These are phyloP conservation scores for Chaetomium strumarium DNA, from an alignment of 2,329 filamentous ascomycete genomes.

Conservation along the genomic window DNA sequence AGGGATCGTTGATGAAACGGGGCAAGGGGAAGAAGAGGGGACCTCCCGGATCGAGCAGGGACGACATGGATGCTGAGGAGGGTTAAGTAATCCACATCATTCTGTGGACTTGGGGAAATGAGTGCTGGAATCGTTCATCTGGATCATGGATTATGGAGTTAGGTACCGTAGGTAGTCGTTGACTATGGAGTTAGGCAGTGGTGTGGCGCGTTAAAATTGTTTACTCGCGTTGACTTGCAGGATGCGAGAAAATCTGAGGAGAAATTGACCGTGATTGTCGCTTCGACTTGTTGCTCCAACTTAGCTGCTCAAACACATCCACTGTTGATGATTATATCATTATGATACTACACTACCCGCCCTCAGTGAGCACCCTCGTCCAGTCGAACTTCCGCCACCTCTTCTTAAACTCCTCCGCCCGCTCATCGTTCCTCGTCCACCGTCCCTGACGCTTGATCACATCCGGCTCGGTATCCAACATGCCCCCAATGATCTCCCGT, in stretches of 20 bases:
- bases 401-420: conserved; percentile 74
- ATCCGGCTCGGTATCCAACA: conserved; percentile 76
- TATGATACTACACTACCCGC: neutral
- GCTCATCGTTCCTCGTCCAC: conserved; percentile 66
- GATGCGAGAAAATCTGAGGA: too few species aligned
- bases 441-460: conserved; percentile 84
- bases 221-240: too few species aligned
- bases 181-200: conserved; percentile 1
- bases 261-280: too few species aligned
- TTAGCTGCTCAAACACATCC: too few species aligned
- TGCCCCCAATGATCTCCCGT: conserved; percentile 83
- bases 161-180: too few species aligned
- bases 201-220: neutral
- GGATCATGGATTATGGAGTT: conserved; percentile 1
- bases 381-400: conserved; percentile 93
- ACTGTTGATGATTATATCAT: neutral
- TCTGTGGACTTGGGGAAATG: neutral
- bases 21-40: conserved; percentile 34
- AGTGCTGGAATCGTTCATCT: neutral
- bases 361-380: conserved; percentile 52
- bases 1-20: conserved; percentile 42
- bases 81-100: conserved; percentile 38
- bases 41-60: conserved; percentile 35
- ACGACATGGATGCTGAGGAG: conserved; percentile 72
- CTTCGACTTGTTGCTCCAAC: too few species aligned